phyloP scores from a whole-genome alignment of 108 stramenopile genomes.

The Cyclotella distinguenda region DNA sequence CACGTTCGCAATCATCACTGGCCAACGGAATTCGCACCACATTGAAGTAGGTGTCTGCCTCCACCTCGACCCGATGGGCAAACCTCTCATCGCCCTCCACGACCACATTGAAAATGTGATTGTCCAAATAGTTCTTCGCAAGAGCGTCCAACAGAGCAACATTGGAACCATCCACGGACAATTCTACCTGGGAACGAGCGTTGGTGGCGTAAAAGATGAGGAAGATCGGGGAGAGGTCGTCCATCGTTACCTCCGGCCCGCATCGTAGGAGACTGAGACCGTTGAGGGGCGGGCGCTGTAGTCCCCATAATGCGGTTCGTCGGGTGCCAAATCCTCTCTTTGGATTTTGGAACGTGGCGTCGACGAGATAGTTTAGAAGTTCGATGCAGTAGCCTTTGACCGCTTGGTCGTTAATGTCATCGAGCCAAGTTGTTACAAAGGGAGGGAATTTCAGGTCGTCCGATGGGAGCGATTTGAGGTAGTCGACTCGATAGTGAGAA shows the following conservation, averaged over 20 bases:
- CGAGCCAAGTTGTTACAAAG: constrained; percentile 42
- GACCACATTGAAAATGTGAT: constrained; percentile 45
- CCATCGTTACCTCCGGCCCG: constrained; percentile 30
- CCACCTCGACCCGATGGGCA: constrained; percentile 18
- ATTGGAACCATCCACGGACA: constrained; percentile 51
- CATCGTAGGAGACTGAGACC: constrained; percentile 58
- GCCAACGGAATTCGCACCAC: constrained; percentile 27
- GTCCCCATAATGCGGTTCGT: constrained; percentile 80
- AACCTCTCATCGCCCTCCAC: constrained; percentile 42
- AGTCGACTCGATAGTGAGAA: constrained; percentile 51
- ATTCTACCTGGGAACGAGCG: constrained; percentile 69
- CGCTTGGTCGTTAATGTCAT: constrained; percentile 41
- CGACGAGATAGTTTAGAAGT: constrained; percentile 59
- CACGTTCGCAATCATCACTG: constrained; percentile 11
- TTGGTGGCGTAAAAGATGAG: constrained; percentile 76
- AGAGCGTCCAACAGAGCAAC: constrained; percentile 15
- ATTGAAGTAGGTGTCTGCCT: constrained; percentile 50
- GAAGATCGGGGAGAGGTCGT: constrained; percentile 61
- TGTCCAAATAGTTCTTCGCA: constrained; percentile 46
- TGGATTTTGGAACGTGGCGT: constrained; percentile 67
- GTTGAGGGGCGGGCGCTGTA: constrained; percentile 78
- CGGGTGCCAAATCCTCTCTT: constrained; percentile 63
- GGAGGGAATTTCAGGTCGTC: constrained; percentile 19
- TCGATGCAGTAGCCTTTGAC: constrained; percentile 72
- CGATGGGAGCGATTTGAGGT: constrained; percentile 49